Base-by-base conservation (phyloP, 2,329 filamentous ascomycete species). In the Epichloe brachyelytri region DNA sequence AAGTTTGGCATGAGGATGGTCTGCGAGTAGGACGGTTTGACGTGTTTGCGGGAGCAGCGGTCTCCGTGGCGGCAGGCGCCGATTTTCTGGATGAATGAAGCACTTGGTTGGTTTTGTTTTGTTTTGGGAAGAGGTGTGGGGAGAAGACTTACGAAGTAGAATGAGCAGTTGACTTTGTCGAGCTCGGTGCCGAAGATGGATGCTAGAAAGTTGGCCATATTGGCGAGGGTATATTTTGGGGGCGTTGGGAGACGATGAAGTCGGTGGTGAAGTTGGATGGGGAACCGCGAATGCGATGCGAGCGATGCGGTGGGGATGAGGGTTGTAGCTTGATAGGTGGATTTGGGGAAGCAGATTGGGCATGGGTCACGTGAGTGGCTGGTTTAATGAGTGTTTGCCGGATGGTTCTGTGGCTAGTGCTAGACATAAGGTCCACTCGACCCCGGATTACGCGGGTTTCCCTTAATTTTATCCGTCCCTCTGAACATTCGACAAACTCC, bases 171-270 rank as follows among this genome's bases (percentile, higher is more conserved):
- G 76, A 96, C 90, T 68, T 91, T 98, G 83, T 98, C 93, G 71
- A 97, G 93, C 79, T 98, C 93, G 33, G 93, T 98, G 65, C 93
- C 93, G 78, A 98, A 98, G 74, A 98, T 98, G 67, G 89, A 95
- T 64, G 93, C 93, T 69, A 98, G 86, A 69, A 96, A 97, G 77
- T 96, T 96, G 65, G 90, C 90, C 90, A 95, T 95, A 53, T 48
- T 70, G 60, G 54, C 26, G 43, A 17, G 50, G 34, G 19, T 20
- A 22, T 12, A 2, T 36, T 33, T n/a, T 3, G 30, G 44, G n/a
- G 54, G 39, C 45, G 46, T 6, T 43, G 37, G 43, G 17, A 20
- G 17, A 17, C 2, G 22, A 36, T 1, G 6, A 44, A 26, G 49
- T 40, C 22, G 22, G 53, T 36, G 50, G 44, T 20, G 37, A 5